phyloP scores from a whole-genome alignment of 495 filamentous ascomycete species.

The Daldinia vernicosa region DNA sequence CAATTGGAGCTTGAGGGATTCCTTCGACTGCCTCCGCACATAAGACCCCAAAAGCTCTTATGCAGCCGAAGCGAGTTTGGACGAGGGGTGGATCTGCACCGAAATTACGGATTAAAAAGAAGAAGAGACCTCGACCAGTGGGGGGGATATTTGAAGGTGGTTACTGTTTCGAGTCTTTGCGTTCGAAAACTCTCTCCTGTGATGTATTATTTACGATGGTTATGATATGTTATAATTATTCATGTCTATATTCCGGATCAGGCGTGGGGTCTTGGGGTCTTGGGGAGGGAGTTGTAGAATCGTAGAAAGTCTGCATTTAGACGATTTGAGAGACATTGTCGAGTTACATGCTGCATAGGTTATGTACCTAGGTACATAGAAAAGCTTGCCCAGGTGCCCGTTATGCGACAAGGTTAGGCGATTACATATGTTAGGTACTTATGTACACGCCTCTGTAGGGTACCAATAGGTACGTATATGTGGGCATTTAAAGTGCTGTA shows the following conservation, averaged over 20 bases:
- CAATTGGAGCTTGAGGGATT: slow-evolving; percentile 40
- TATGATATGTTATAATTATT: background rate
- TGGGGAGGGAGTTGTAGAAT: background rate
- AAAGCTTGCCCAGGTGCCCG: background rate
- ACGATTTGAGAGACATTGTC: background rate
- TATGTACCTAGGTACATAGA: too few relatives aligned
- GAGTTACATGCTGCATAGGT: slow-evolving; percentile 1
- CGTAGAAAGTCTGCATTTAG: background rate
- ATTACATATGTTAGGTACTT: slow-evolving; percentile 3
- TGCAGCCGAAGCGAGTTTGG: slow-evolving; percentile 43
- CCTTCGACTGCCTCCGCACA: slow-evolving; percentile 40
- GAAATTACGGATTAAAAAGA: slow-evolving; percentile 43
- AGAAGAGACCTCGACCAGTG: slow-evolving; percentile 30
- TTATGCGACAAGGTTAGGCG: slow-evolving; percentile 21
- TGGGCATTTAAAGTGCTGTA: background rate
- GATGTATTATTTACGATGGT: background rate
- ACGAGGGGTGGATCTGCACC: slow-evolving; percentile 46
- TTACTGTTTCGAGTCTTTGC: slow-evolving; percentile 1
- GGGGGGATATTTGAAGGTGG: slow-evolving; percentile 17
- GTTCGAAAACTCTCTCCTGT: background rate
- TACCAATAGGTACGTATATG: slow-evolving; percentile 20
- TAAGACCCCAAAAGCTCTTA: slow-evolving; percentile 37
- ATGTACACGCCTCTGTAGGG: background rate
- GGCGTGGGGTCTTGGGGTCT: background rate
- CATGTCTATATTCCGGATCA: background rate